These are phyloP conservation scores for Lactifluus volemus DNA, from an alignment of 768 basidiomycete species.

Conservation along the genomic window DNA sequence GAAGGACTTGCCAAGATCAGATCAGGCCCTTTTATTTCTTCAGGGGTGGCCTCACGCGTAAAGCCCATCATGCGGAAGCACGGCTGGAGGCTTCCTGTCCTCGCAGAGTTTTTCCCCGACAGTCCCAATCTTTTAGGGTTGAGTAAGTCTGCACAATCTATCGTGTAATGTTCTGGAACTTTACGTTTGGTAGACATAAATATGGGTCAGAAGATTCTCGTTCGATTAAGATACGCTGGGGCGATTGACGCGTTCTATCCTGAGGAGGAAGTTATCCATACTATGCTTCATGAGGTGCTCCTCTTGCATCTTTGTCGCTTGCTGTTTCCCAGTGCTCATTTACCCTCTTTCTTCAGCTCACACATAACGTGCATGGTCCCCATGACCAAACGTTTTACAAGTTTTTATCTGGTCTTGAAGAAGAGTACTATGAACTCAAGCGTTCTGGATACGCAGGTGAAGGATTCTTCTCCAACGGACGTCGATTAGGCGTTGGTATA, in stretches of 20 bases:
- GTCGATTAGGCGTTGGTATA: constrained; percentile 53
- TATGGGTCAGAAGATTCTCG: constrained; percentile 69
- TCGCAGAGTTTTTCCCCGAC: constrained; percentile 86
- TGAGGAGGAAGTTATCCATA: constrained; percentile 65
- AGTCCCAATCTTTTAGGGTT: constrained; percentile 49
- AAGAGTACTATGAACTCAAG: constrained; percentile 76
- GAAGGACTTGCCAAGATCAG: constrained; percentile 54
- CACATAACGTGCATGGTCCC: constrained; percentile 82
- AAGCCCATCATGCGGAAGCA: constrained; percentile 92
- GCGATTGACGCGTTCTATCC: constrained; percentile 63
- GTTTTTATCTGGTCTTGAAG: constrained; percentile 60
- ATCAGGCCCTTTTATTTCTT: constrained; percentile 59
- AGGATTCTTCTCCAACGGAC: constrained; percentile 78
- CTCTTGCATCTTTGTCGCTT: not conserved
- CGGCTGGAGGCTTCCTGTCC: constrained; percentile 65
- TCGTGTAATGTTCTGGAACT: constrained; percentile 3
- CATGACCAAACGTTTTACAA: constrained; percentile 84
- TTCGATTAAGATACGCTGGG: constrained; percentile 69
- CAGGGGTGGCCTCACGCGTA: constrained; percentile 66
- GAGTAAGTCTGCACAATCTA: constrained; percentile 13
- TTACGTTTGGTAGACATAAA: constrained; percentile 52
- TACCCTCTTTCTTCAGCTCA: constrained; percentile 42
- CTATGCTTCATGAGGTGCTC: constrained; percentile 83
- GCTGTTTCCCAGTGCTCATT: not conserved
- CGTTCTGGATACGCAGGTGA: constrained; percentile 83